phyloP scores from a whole-genome alignment of 306 rosid species.

The Begonia peltatifolia region DNA sequence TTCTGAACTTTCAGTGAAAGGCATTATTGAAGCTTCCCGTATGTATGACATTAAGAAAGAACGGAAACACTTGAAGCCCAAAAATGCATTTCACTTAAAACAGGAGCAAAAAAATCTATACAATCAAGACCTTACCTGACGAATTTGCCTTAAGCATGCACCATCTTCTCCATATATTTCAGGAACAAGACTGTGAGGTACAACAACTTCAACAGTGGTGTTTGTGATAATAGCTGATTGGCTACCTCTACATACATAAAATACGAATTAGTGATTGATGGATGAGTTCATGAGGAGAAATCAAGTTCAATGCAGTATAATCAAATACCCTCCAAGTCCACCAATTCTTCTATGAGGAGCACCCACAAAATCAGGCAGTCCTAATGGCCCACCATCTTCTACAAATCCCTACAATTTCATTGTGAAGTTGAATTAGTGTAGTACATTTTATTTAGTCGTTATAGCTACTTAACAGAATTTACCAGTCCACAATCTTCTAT shows the following conservation, averaged over 20 bases:
- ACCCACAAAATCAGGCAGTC: slow-evolving; percentile 60
- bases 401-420: slow-evolving; percentile 36
- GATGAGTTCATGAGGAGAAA: neutral
- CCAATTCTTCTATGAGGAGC: slow-evolving; percentile 54
- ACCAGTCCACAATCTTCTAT: neutral
- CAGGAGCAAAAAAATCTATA: neutral
- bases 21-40: neutral
- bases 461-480: neutral
- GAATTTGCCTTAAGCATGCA: slow-evolving; percentile 90
- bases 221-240: slow-evolving; percentile 61
- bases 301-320: neutral
- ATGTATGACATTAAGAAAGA: neutral
- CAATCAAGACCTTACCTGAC: slow-evolving; percentile 34
- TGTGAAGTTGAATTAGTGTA: neutral
- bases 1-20: neutral
- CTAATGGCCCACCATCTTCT: slow-evolving; percentile 60
- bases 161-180: slow-evolving; percentile 83
- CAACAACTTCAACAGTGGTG: slow-evolving; percentile 85
- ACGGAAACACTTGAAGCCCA: neutral
- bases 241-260: slow-evolving; percentile 39
- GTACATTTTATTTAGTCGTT: neutral
- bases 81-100: neutral
- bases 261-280: slow-evolving; percentile 5
- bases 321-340: slow-evolving; percentile 44
- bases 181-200: slow-evolving; percentile 71